Base-by-base conservation (phyloP, 2,329 filamentous ascomycete genomes). In the Amauroascus niger region DNA sequence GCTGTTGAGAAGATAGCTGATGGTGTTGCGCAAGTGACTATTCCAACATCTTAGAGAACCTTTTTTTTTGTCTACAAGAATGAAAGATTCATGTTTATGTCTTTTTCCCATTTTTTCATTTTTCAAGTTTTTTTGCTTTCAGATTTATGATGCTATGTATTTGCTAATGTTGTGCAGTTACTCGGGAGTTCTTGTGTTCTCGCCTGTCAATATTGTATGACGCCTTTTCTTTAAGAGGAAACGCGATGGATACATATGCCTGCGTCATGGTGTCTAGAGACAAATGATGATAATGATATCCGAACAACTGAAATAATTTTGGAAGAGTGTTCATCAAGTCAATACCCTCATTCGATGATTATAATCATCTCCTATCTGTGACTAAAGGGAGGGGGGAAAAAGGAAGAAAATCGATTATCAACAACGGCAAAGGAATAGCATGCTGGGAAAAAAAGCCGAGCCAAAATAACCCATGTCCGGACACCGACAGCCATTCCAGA, bases 11-110 rank as follows among this genome's bases (percentile, higher is more conserved):
- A 69, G 62, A 63, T 72, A 20, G 58, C 64, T 16, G 71, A 73
- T 61, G 70, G 70, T 16, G 67, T 74, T 43, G 63, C 69, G 24
- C 69, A 72, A 58, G 69, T 72, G 48, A 68, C 68, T 20, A 62
- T 74, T 48, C 69, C 69, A n/a, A 67, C 65, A 11, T 72, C 70
- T 14, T 73, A 30, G 35, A 18, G n/a, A n/a, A n/a, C n/a, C 9
- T 4, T 9, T 30, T 30, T 30, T 30, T 30, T 3, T 40, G 24
- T 2, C 32, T 30, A 24, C 16, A 5, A 20, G 3, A 26, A 45
- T 35, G 37, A 37, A 18, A 22, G 37, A 20, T 4, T n/a, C n/a
- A n/a, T n/a, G n/a, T n/a, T n/a, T n/a, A 28, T 6, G 2, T 7
- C 16, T 20, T 2, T 40, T 28, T 49, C 22, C 1, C 14, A 39